Evolutionary conservation across 2,329 filamentous ascomycete genomes (phyloP), one percentile per base, ranked within the genome.

Genomic region (Penicillium sp.): DNA sequence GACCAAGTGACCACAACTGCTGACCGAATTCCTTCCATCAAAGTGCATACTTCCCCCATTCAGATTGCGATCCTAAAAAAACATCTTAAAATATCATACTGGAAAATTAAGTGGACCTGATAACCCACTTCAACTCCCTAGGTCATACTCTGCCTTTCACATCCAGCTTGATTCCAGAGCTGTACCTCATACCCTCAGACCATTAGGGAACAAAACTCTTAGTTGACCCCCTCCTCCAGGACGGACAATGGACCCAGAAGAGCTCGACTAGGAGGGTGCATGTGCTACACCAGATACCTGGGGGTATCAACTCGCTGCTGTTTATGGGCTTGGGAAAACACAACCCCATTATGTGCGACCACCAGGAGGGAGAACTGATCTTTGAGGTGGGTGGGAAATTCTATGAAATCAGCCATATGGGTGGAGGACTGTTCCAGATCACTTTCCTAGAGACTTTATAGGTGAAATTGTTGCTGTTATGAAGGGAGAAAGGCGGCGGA

Each of bases 221-320:
- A 45, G 40, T 9, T 38, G 20, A 38, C 39, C 20, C 40, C 32
- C n/a, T 52, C 40, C 50, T 31, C 31, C 32, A 37, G 50, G 40
- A 38, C 45, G 40, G 40, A 31, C 32, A 31, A 53, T 22, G 42
- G 39, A 46, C 20, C 51, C 44, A 48, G 53, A 55, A 22, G 46
- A 55, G 18, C 53, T 55, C 14, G 46, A 55, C 38, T 50, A 55
- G n/a, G 39, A 45, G 39, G 43, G 31, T 45, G 53, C 50, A 50
- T 50, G 34, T 39, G 32, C 34, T 5, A 24, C 38, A 26, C 31
- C 43, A 45, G 46, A 37, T 24, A 40, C 38, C n/a, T 50, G 40
- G 46, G 24, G 40, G 1, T 40, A 55, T 38, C 45, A 50, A 22
- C 11, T 50, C 22, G 24, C 45, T 24, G 20, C 29, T 40, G 13